Conservation (phyloP, 169 alveolate species). For the Plasmodium gonderi region DNA sequence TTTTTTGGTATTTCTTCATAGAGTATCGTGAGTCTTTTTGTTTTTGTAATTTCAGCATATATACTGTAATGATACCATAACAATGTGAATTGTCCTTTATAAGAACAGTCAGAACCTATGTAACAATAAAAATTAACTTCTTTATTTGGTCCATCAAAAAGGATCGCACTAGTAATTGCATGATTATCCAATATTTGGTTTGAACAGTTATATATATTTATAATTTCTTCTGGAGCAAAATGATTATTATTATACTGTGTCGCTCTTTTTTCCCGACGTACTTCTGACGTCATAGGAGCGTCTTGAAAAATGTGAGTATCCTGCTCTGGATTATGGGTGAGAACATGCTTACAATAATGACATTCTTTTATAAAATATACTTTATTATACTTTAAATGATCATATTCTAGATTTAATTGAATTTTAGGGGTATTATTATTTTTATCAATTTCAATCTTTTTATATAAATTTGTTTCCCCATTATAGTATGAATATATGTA, state of each 20-base stretch:
- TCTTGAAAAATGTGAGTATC: constrained; percentile 4
- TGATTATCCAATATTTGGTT: constrained; percentile 4
- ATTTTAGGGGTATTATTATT: neutral
- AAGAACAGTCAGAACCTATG: constrained; percentile 22
- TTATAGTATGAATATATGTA: constrained; percentile 50
- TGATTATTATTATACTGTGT: neutral
- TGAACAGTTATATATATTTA: constrained; percentile 37
- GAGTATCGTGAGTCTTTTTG: constrained; percentile 25
- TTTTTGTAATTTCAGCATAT: constrained; percentile 34
- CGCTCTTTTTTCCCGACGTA: neutral
- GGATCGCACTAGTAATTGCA: constrained; percentile 14
- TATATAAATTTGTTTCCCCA: constrained; percentile 40
- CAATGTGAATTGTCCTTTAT: constrained; percentile 36
- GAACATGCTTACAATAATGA: constrained; percentile 6
- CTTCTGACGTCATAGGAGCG: neutral
- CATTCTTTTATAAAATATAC: constrained; percentile 67
- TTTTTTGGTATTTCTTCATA: constrained; percentile 6
- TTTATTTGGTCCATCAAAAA: constrained; percentile 63
- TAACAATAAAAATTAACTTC: constrained; percentile 26
- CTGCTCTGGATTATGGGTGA: constrained; percentile 3
- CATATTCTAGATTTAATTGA: constrained; percentile 37
- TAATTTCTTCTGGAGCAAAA: neutral
- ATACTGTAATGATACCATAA: constrained; percentile 34
- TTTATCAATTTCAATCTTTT: constrained; percentile 31
- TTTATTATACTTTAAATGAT: constrained; percentile 37